Evolutionary conservation across 2,329 filamentous ascomycete species (phyloP), one percentile per base, ranked within the genome.

Genomic region (Colletotrichum euphorbiae): DNA sequence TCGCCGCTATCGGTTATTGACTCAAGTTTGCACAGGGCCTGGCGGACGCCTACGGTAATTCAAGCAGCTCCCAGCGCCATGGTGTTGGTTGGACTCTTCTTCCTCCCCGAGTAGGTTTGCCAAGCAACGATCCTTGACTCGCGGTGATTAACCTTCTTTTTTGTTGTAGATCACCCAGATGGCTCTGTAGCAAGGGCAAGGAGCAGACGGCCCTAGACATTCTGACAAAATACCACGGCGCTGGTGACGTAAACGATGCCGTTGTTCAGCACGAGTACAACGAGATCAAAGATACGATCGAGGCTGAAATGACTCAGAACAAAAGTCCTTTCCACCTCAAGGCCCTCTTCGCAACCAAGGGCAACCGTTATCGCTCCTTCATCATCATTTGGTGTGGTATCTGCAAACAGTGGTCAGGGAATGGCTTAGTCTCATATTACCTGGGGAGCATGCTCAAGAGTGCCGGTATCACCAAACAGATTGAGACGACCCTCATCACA

Each of bases 221-320:
- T 17, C 81, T 91, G 68, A 82, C 84, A 17, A 87, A 85, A 71
- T 90, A 86, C 72, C 89, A 89, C 71, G 87, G 85, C 13, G 83
- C 90, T 57, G 88, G 86, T 2, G 82, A 87, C 71, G 80, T 81
- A 2, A 77, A 79, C 54, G 83, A 81, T 0, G 81, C 83, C 0
- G 80, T 88, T 60, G 86, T 88, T 6, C 82, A 85, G 71, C 76
- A 85, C 19, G 84, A 88, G 71, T 84, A 84, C 71, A 79, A 80
- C 12, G 83, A 85, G 58, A 85, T 84, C 75, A 77, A 68, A 4
- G 66, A 70, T 0, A 73, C 74, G 0, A 75, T 76, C 15, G 71
- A 73, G 12, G 55, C 81, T 61, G 82, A 85, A 71, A 80, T 82
- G 56, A 76, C 61, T 42, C 62, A 59, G 31, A 59, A 66, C 72